phyloP scores from a whole-genome alignment of 108 stramenopile species.

The Ochromonas danica region DNA sequence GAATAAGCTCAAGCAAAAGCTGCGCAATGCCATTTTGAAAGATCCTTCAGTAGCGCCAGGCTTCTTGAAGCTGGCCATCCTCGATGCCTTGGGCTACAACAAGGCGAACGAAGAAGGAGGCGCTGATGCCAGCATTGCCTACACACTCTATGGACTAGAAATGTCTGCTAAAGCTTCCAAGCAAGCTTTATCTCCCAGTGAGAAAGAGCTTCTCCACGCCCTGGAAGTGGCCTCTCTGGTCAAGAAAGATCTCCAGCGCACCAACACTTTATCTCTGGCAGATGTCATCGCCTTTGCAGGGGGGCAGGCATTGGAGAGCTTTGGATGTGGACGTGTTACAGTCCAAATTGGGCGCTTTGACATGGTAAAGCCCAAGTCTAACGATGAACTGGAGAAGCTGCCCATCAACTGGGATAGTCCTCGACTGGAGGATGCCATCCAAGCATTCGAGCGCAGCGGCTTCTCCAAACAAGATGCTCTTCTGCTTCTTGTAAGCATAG shows the following conservation, averaged over 20 bases:
- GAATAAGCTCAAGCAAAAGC: conserved; percentile 50
- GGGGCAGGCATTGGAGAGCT: conserved; percentile 46
- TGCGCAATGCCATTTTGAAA: conserved; percentile 47
- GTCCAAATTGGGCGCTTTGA: conserved; percentile 36
- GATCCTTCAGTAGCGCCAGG: conserved; percentile 42
- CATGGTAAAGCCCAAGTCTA: neutral
- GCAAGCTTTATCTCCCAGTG: neutral
- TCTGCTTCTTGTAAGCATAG: neutral
- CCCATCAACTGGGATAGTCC: neutral
- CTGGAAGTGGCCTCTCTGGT: neutral
- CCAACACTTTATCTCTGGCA: conserved; percentile 47
- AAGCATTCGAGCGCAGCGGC: neutral
- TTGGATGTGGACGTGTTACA: conserved; percentile 39
- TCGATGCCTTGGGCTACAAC: conserved; percentile 42
- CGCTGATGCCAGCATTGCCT: neutral
- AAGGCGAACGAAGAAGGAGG: neutral
- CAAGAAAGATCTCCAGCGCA: conserved; percentile 41
- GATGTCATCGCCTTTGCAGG: conserved; percentile 48
- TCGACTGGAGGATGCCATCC: neutral
- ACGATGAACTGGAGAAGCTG: neutral
- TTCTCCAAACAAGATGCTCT: neutral
- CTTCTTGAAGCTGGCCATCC: conserved; percentile 44
- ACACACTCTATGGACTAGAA: no score
- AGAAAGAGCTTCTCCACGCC: neutral
- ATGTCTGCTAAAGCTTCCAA: no score